phyloP scores from a whole-genome alignment of 2,329 filamentous ascomycete genomes.

The Diplodia intermedia region DNA sequence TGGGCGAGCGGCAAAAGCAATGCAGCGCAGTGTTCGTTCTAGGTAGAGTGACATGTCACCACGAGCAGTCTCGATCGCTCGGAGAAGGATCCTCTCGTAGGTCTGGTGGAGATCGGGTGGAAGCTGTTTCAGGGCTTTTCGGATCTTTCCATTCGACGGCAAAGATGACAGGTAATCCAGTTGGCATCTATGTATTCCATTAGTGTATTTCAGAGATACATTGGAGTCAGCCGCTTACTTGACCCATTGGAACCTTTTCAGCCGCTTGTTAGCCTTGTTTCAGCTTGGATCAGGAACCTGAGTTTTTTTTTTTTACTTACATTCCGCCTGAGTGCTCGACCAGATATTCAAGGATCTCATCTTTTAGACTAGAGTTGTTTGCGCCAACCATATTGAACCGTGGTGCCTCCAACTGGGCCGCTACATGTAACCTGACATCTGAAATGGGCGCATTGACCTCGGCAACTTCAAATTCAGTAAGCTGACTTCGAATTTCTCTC shows the following conservation, averaged over 20 bases:
- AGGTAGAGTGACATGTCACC: not conserved
- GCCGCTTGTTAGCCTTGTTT: not conserved
- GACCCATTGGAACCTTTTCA: conserved; percentile 19
- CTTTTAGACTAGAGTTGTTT: not conserved
- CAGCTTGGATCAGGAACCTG: not conserved
- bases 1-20: not conserved
- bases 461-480: not conserved
- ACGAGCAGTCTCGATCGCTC: not conserved
- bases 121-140: conserved; percentile 6
- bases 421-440: conserved; percentile 5
- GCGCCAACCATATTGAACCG: not conserved
- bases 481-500: not conserved
- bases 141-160: not conserved
- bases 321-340: conserved; percentile 17
- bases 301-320: conserved; percentile 5
- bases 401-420: not conserved
- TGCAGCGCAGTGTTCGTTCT: conserved; percentile 4
- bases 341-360: not conserved
- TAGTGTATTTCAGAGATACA: not conserved
- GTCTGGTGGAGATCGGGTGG: conserved; percentile 9
- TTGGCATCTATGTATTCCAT: conserved; percentile 1
- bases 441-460: not conserved
- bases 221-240: not conserved
- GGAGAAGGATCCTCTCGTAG: conserved; percentile 4
- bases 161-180: not conserved